Evolutionary conservation across 257 asterid genomes (phyloP).

Genomic region (Ophiorrhiza pumila): DNA sequence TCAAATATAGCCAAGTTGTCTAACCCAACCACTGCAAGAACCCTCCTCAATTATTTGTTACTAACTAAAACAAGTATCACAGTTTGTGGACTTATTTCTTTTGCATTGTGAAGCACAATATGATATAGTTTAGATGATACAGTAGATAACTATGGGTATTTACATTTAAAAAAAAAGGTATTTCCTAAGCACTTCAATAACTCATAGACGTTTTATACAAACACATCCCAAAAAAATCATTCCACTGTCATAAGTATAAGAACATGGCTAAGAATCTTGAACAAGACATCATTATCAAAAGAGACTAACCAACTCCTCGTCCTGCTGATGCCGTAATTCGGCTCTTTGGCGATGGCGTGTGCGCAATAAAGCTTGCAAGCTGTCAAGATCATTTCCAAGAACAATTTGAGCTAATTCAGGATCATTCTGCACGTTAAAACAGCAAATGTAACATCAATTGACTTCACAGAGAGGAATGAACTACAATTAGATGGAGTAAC

Average conservation of each 20-base stretch:
- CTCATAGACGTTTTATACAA: neutral
- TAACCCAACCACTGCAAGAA: neutral
- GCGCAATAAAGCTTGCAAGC: constrained; percentile 81
- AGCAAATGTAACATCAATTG: constrained; percentile 22
- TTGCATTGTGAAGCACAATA: neutral
- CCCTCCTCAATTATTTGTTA: neutral
- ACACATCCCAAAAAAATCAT: neutral
- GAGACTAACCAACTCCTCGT: constrained; percentile 83
- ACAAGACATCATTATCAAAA: constrained; percentile 8
- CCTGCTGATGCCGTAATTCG: constrained; percentile 69
- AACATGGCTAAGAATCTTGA: neutral
- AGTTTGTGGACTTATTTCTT: neutral
- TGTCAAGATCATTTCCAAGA: constrained; percentile 87
- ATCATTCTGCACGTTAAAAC: constrained; percentile 61
- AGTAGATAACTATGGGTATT: neutral
- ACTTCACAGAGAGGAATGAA: neutral
- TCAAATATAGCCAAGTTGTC: neutral
- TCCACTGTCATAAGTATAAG: neutral
- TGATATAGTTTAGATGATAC: neutral
- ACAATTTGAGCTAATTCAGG: constrained; percentile 94
- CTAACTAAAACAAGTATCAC: neutral
- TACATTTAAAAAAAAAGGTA: neutral
- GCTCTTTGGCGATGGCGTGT: constrained; percentile 64
- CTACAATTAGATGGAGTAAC: neutral
- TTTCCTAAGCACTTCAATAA: neutral